phyloP scores from a whole-genome alignment of 2,329 filamentous ascomycete genomes.

The Aspergillus tubingensis region DNA sequence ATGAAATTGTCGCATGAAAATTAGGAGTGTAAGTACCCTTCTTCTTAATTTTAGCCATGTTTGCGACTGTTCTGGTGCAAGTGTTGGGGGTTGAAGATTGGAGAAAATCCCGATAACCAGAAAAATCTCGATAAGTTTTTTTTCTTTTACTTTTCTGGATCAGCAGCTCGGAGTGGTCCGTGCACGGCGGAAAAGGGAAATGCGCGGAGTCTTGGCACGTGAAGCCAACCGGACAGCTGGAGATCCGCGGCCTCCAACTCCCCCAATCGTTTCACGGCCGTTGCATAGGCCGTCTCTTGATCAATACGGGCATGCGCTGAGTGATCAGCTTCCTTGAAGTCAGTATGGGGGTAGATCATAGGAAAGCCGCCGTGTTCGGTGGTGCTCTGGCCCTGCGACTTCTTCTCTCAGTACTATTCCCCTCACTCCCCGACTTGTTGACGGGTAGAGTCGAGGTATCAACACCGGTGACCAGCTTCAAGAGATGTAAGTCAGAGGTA shows the following conservation, averaged over 20 bases:
- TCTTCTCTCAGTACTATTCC: constrained; percentile 77
- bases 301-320: constrained; percentile 12
- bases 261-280: background rate
- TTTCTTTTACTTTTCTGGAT: constrained; percentile 24
- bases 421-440: constrained; percentile 78
- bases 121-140: constrained; percentile 42
- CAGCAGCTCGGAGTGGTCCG: constrained; percentile 31
- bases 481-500: constrained; percentile 69
- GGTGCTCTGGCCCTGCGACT: constrained; percentile 78
- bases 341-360: constrained; percentile 57
- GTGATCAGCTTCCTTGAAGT: background rate
- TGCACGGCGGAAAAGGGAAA: constrained; percentile 31
- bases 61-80: constrained; percentile 29
- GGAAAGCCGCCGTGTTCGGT: constrained; percentile 69
- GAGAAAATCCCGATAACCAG: constrained; percentile 36
- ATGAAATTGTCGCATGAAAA: background rate
- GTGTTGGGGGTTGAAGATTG: constrained; percentile 9
- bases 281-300: constrained; percentile 3
- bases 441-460: constrained; percentile 94
- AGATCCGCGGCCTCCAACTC: background rate
- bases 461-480: constrained; percentile 96
- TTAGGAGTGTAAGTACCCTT: constrained; percentile 60
- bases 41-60: constrained; percentile 81
- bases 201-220: constrained; percentile 27
- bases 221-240: constrained; percentile 23